Base-by-base conservation (phyloP, 495 filamentous ascomycete species). In the Penicillium tannophilum region DNA sequence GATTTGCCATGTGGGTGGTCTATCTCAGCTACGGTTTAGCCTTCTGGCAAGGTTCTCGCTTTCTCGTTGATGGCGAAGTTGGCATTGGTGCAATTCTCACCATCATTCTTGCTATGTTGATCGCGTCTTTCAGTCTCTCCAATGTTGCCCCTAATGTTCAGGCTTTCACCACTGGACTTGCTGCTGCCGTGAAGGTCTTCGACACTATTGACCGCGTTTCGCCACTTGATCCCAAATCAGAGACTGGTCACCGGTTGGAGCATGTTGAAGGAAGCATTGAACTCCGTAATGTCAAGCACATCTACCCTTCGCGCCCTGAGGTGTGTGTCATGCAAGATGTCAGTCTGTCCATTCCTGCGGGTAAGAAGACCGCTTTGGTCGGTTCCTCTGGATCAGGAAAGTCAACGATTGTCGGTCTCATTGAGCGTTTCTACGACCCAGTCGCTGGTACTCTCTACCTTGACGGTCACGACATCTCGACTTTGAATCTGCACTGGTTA, bases 321-420 rank as follows among this genome's bases (percentile, higher is more conserved):
- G 54, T 43, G 62, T 82, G 41, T 78, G 63, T 65, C 0, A 60
- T 65, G 16, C 52, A 56, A 12, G 52, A 60, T 44, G 31, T 65
- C 2, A 59, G 56, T 6, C 16, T 65, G n/a, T 28, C 31, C n/a
- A 62, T 60, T 14, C 78, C 80, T 10, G 75, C 81, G 8, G 79
- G 79, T 43, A 80, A 84, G 58, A 72, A 78, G 39, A 87, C 87
- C 1, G 87, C 85, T 0, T 78, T 91, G 26, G 84, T 90, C 2
- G 88, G 88, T 6, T 68, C 84, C 12, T 88, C 86, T 12, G 88
- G 88, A 1, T 84, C 81, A 54, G 88, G 88, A 8, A 91, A 91
- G 63, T 87, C 84, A 1, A 90, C 87, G 8, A 72, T 89, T 24
- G 79, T 80, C 0, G 77, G 78, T 4, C 61, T 89, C 16, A 59